Evolutionary conservation across 169 alveolate species (phyloP), one percentile per base, ranked within the genome.

Genomic region (Perkinsus olseni): DNA sequence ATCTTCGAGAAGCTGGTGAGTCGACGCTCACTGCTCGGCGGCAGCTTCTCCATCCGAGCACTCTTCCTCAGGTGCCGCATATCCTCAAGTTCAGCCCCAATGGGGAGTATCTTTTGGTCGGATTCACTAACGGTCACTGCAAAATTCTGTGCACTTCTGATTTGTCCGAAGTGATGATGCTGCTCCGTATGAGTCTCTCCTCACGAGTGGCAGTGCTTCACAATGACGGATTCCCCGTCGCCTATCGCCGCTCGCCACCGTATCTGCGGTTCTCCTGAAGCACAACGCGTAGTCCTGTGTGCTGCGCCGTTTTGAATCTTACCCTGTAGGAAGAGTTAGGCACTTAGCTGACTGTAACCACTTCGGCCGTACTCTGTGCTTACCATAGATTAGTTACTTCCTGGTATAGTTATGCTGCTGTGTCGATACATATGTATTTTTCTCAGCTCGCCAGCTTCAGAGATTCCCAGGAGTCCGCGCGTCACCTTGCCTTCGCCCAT

Each of bases 1-100:
- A 39, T 92, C 51, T 94, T 94, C 74, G 95, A 94, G 28, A 94
- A 91, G 91, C 93, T 94, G 20, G 45, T 93, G 17, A 93, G 94
- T 38, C 74, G 91, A 40, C 13, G 11, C 0, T 38, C 50, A 62
- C 31, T 24, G 31, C 50, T 40, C 11, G 50, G 50, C 11, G 50
- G 50, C 21, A 45, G 62, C 17, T 17, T 45, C 24, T 45, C 17
- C 82, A 28, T 28, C 82, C 13, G 10, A 8, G 34, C 82, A 13
- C 28, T 24, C 82, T 24, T 11, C 4, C 17, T 0, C 82, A 62
- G 82, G 82, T 62, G 31, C 82, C 82, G 34, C 82, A 24, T 6
- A 24, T 62, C 34, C 13, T 62, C 13, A 62, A 62, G 82, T 62
- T 13, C 82, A 62, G 82, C 31, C 82, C 82, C 17, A 24, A 62